Conservation (phyloP, 345 rosid species). For the Citrus medica region DNA sequence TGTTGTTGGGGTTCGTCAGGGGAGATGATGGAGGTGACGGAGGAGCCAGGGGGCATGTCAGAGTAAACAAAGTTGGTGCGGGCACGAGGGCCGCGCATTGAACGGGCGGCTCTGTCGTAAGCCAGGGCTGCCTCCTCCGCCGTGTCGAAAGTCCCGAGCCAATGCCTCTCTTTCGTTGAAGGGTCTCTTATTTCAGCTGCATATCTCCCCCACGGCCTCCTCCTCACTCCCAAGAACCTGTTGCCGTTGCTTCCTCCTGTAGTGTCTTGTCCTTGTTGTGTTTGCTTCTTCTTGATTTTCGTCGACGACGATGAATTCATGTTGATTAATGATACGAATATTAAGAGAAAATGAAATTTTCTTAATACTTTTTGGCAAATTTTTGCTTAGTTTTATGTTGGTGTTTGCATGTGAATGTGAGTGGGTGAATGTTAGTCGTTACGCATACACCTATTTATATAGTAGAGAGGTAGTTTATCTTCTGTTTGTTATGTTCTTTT, state of each 20-base stretch:
- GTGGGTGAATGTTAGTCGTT: not conserved
- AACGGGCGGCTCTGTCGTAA: slow-evolving; percentile 74
- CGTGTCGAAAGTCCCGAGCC: slow-evolving; percentile 86
- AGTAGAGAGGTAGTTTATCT: no score
- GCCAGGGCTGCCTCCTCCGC: slow-evolving; percentile 88
- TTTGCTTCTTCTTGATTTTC: slow-evolving; percentile 50
- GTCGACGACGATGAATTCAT: slow-evolving; percentile 54
- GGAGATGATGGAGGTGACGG: slow-evolving; percentile 72
- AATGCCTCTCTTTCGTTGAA: slow-evolving; percentile 75
- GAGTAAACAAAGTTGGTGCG: slow-evolving; percentile 86
- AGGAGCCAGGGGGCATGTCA: slow-evolving; percentile 70
- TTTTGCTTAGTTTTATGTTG: not conserved
- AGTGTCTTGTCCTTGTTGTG: slow-evolving; percentile 17
- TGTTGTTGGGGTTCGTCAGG: slow-evolving; percentile 46
- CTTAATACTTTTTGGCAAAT: no score
- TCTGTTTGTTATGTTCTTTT: not conserved
- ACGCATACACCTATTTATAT: no score
- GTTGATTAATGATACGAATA: not conserved
- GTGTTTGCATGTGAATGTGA: slow-evolving; percentile 2
- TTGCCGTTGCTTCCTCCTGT: slow-evolving; percentile 6
- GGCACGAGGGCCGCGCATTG: slow-evolving; percentile 72
- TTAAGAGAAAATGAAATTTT: not conserved
- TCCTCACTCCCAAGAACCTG: slow-evolving; percentile 69
- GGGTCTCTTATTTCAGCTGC: slow-evolving; percentile 90
- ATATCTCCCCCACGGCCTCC: slow-evolving; percentile 89